Percentiles rank a stretch among this genome's conserved stretches.
Conservation (phyloP, 2,329 filamentous ascomycete genomes). For the Sporothrix phasma region DNA sequence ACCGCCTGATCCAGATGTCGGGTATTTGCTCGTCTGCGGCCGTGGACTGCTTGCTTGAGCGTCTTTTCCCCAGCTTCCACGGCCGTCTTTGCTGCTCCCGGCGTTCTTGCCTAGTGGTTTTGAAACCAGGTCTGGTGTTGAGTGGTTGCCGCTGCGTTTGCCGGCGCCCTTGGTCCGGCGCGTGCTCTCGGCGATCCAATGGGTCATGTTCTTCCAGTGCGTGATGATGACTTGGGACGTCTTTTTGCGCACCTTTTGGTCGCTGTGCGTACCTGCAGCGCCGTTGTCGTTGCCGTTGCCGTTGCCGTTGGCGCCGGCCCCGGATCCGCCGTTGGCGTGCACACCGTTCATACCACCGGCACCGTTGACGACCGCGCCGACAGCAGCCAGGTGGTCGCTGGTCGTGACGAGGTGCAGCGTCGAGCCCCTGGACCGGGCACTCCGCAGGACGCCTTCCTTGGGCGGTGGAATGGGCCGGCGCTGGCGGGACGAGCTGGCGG, state of each 20-base stretch:
- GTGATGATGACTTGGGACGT: constrained; percentile 49
- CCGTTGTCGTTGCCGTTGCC: not conserved
- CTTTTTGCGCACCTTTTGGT: constrained; percentile 42
- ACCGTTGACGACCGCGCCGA: constrained; percentile 8
- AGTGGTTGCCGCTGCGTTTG: constrained; percentile 43
- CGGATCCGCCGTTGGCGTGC: not conserved
- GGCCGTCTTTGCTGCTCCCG: constrained; percentile 16
- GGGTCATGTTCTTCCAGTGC: constrained; percentile 55
- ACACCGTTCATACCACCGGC: not conserved
- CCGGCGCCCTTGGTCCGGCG: constrained; percentile 40
- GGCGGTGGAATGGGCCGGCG: constrained; percentile 71
- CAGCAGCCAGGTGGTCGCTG: constrained; percentile 38
- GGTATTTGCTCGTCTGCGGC: constrained; percentile 51
- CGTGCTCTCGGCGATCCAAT: constrained; percentile 52
- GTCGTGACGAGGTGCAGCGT: constrained; percentile 77
- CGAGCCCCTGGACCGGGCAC: constrained; percentile 66
- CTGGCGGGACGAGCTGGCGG: constrained; percentile 65
- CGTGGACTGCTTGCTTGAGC: constrained; percentile 46
- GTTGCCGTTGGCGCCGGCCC: not conserved
- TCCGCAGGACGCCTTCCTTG: constrained; percentile 63
- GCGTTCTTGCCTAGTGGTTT: constrained; percentile 35
- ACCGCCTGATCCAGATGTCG: constrained; percentile 30
- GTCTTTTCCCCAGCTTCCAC: constrained; percentile 22
- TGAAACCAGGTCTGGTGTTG: constrained; percentile 48
- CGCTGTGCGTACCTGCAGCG: constrained; percentile 21